Conservation (phyloP, 352 stramenopile species). For the Pythium graminicola region DNA sequence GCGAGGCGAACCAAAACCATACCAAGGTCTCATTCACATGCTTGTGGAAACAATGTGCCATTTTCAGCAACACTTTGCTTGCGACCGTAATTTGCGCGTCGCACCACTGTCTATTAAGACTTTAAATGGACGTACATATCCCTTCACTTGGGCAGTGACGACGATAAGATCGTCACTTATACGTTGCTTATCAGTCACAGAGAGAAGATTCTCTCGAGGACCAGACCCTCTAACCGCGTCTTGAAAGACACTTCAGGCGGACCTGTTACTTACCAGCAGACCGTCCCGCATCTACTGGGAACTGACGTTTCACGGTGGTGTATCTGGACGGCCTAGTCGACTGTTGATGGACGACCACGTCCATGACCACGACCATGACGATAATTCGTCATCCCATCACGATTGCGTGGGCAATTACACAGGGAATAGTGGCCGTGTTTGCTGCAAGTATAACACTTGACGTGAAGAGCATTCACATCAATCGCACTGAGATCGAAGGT, state of each 20-base stretch:
- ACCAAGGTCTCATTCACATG: slow-evolving; percentile 3
- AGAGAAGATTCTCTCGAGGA: slow-evolving; percentile 11
- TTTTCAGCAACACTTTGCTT: slow-evolving; percentile 13
- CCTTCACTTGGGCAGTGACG: slow-evolving; percentile 10
- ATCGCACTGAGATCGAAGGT: slow-evolving; percentile 5
- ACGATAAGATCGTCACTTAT: slow-evolving; percentile 5
- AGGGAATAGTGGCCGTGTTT: slow-evolving; percentile 11
- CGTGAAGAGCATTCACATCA: slow-evolving; percentile 3
- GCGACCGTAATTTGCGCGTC: slow-evolving; percentile 3
- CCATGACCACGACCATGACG: not conserved
- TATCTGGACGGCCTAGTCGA: not conserved
- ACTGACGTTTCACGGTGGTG: slow-evolving; percentile 15
- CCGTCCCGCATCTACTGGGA: slow-evolving; percentile 24
- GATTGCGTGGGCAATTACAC: slow-evolving; percentile 8
- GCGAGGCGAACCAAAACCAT: not conserved
- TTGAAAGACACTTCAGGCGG: slow-evolving; percentile 1
- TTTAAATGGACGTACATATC: slow-evolving; percentile 7
- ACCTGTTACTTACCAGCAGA: slow-evolving; percentile 20
- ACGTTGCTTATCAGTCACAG: slow-evolving; percentile 8
- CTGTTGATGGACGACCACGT: not conserved
- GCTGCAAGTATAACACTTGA: slow-evolving; percentile 13
- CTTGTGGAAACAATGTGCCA: slow-evolving; percentile 3
- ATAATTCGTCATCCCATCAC: not conserved
- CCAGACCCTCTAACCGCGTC: slow-evolving; percentile 8
- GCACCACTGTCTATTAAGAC: slow-evolving; percentile 10